Base-by-base conservation (phyloP, 768 basidiomycete species). In the Collybia sordida region DNA sequence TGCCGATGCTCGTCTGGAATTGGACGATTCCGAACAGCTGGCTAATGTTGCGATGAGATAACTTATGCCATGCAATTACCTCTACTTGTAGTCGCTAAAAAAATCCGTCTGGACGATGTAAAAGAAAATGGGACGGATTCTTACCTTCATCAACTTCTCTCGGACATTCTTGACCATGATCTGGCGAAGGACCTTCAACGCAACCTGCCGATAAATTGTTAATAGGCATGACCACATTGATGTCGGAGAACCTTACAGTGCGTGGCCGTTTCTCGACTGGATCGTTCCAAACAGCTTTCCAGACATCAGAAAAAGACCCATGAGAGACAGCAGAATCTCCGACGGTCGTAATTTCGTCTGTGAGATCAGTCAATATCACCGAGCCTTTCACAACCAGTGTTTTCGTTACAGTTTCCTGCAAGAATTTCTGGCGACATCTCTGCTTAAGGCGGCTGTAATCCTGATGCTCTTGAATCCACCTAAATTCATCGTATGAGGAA, bases 261-360 rank as follows among this genome's bases (percentile, higher is more conserved):
- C 67, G 61, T 3, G 68, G 62, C 21, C 70, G 63, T 42, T 64
- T 69, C 58, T 67, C 77, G 58, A 69, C 69, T 14, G 72, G 64
- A 50, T 78, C 79, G 52, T 68, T 72, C 82, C 81, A 83, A 4
- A 61, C 53, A 0, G 79, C 83, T 61, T 80, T 79, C 81, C 81
- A 84, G 4, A 84, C 79, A 58, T 83, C 83, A 24, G 80, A 74
- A 49, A 83, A 85, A 4, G 78, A 73, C 1, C 83, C 83, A 61
- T 77, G 73, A 22, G 69, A 77, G 28, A 80, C 72, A 0, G 81
- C 71, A 51, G 72, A 65, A 40, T 71, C 66, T 1, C 80, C 81
- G 15, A 78, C 61, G 48, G 66, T 70, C 47, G 60, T 64, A 9
- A 85, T 73, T 49, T 80, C 78, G 52, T 82, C 82, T 25, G 81